Percentiles rank a stretch among this genome's conserved stretches.
Evolutionary conservation across 1,139 yeast species (phyloP).

Genomic region (Candida dubliniensis): DNA sequence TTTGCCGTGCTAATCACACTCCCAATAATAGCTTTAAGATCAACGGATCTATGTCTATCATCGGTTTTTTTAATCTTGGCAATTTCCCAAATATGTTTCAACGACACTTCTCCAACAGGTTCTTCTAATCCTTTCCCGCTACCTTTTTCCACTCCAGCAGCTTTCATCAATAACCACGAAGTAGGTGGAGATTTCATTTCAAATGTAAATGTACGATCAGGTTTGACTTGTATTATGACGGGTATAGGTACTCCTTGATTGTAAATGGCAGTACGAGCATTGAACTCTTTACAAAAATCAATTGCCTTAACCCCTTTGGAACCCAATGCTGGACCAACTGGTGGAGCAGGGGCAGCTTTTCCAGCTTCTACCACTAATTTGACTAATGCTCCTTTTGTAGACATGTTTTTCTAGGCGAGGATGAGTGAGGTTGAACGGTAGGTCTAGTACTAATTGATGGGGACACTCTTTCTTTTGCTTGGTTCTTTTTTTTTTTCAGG

Average conservation of each 20-base stretch:
- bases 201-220: conserved; percentile 88
- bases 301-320: conserved; percentile 98
- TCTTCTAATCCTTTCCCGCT: conserved; percentile 54
- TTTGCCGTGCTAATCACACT: conserved; percentile 84
- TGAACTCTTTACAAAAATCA: conserved; percentile 97
- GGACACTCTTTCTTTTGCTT: background rate
- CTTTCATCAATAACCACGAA: conserved; percentile 78
- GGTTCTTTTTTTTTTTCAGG: background rate
- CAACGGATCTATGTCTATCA: conserved; percentile 69
- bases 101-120: conserved; percentile 68
- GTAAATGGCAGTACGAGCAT: conserved; percentile 89
- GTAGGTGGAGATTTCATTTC: conserved; percentile 93
- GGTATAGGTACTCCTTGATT: conserved; percentile 90
- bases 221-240: conserved; percentile 76
- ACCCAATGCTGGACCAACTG: conserved; percentile 98
- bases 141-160: conserved; percentile 83
- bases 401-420: conserved; percentile 19
- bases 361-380: conserved; percentile 98
- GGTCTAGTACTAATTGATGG: too few species aligned
- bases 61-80: conserved; percentile 93
- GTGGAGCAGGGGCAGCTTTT: conserved; percentile 98
- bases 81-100: conserved; percentile 91
- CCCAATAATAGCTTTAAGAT: conserved; percentile 75
- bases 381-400: conserved; percentile 57
- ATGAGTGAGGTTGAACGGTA: background rate